Conservation (phyloP, 495 filamentous ascomycete genomes). For the Lasiosphaeris hirsuta region DNA sequence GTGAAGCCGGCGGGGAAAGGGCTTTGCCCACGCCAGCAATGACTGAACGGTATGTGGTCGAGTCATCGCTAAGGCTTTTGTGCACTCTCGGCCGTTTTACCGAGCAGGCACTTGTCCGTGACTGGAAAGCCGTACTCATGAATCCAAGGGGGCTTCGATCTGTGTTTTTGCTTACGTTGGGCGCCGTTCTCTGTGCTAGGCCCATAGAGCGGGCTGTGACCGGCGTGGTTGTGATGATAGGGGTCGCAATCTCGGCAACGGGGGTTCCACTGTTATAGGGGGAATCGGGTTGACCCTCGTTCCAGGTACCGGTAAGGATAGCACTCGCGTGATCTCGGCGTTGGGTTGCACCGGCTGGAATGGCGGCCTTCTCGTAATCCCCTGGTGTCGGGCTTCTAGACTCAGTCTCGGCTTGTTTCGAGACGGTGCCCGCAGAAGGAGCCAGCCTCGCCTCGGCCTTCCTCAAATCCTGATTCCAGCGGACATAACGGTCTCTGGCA, state of each 20-base stretch:
- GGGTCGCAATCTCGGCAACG: slow-evolving; percentile 11
- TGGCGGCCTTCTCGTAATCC: slow-evolving; percentile 23
- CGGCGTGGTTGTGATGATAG: slow-evolving; percentile 3
- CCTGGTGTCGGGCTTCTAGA: slow-evolving; percentile 13
- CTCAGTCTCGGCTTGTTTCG: slow-evolving; percentile 9
- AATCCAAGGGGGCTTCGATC: slow-evolving; percentile 13
- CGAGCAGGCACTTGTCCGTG: slow-evolving; percentile 7
- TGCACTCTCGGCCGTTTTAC: slow-evolving; percentile 15
- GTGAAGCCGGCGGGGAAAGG: slow-evolving; percentile 7
- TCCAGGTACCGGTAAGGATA: slow-evolving; percentile 56
- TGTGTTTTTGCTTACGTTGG: background rate
- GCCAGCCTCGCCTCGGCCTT: slow-evolving; percentile 41
- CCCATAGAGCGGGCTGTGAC: slow-evolving; percentile 8
- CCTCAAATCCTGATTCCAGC: slow-evolving; percentile 74
- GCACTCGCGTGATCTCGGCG: slow-evolving; percentile 48
- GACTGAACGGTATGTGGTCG: background rate
- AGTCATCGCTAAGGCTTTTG: slow-evolving; percentile 19
- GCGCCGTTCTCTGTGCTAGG: background rate
- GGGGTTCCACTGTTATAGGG: slow-evolving; percentile 26
- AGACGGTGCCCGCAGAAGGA: background rate
- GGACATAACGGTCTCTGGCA: slow-evolving; percentile 67
- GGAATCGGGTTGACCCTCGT: slow-evolving; percentile 57
- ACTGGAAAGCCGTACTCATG: slow-evolving; percentile 18
- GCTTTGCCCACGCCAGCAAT: background rate
- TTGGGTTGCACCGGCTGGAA: slow-evolving; percentile 8